Base-by-base conservation (phyloP, 805 yeast species). In the Candida patagonica region DNA sequence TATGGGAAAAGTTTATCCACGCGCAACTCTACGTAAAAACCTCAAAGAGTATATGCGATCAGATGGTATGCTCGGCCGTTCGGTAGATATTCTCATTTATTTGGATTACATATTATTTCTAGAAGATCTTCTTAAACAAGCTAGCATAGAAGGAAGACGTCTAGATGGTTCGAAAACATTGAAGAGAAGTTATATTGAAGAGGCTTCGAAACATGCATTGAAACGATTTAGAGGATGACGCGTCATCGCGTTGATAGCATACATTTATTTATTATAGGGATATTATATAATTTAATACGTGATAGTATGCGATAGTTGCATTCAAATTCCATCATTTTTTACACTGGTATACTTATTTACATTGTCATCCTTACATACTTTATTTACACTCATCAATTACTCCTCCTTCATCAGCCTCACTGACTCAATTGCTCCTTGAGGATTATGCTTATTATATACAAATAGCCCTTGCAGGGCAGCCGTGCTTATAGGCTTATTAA, bases 391-490 rank as follows among this genome's bases (percentile, higher is more conserved):
- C n/a, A n/a, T 7, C 30, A n/a, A n/a, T 21, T 12, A 33, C 25
- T 16, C 33, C 7, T n/a, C 13, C 35, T 26, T 38, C 37, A 43
- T 26, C 24, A 16, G 20, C 2, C 13, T 30, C 16, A 83, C 71
- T 78, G 79, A 81, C 10, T 63, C 63, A 21, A 88, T 61, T 0
- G 97, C 95, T 4, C 73, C 72, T 25, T 71, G 69, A 0, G 97
- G 95, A 43, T 78, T 79, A 43, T 80, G 73, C 60, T 92, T 92
- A 62, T 85, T 84, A 64, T 84, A 84, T 2, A 92, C 96, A 66
- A 92, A 92, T 38, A 92, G 68, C 0, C 98, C 98, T 59, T 92
- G 98, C 43, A 92, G 67, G 56, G 86, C 95, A 1, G 98, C 98
- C 0, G 97, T 87, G 52, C 94, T 81, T 26, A 89, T 75, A 1